phyloP scores from a whole-genome alignment of 306 rosid species.

The Amphicarpaea edgeworthii region DNA sequence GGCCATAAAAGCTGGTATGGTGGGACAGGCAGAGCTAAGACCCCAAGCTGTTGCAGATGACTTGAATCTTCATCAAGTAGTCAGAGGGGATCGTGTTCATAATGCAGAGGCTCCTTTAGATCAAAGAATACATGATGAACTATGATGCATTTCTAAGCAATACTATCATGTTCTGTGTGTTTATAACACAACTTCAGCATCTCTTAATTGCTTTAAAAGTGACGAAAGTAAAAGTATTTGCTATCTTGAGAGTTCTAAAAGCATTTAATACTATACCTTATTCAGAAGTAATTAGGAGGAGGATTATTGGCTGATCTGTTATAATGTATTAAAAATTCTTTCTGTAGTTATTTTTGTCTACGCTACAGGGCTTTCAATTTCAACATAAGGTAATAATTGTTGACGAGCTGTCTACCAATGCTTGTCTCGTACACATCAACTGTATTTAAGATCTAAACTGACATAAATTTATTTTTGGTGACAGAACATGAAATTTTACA shows the following conservation, averaged over 20 bases:
- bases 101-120: conserved; percentile 57
- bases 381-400: conserved; percentile 2
- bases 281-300: neutral
- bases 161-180: neutral
- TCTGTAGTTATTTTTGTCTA: neutral
- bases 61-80: conserved; percentile 57
- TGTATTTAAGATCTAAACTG: conserved; percentile 6
- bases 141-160: conserved; percentile 47
- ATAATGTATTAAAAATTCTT: neutral
- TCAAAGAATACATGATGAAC: conserved; percentile 71
- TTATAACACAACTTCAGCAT: conserved; percentile 17
- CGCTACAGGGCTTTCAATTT: conserved; percentile 22
- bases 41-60: conserved; percentile 60
- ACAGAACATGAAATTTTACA: no score
- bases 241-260: neutral
- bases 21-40: conserved; percentile 58
- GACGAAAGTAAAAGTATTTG: conserved; percentile 5
- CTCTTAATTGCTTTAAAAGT: conserved; percentile 8
- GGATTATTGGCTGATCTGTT: conserved; percentile 15
- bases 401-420: conserved; percentile 26
- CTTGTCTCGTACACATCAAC: neutral
- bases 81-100: conserved; percentile 52
- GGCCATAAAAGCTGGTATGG: conserved; percentile 83
- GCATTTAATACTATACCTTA: neutral
- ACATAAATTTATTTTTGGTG: no score